Base-by-base conservation (phyloP, 176 grass and related monocot genomes). In the Olyra latifolia region DNA sequence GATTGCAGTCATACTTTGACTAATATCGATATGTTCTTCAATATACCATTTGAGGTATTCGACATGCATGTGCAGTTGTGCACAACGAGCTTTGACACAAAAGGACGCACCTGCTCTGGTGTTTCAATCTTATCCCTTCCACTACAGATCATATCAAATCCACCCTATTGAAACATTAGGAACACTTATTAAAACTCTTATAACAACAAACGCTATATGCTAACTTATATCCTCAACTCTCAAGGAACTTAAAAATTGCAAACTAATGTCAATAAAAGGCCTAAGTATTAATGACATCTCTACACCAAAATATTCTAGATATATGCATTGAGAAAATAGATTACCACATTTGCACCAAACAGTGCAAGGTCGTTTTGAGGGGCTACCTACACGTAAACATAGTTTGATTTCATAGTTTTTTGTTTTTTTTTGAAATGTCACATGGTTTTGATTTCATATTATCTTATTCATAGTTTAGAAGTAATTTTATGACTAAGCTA, bases 101-200 rank as follows among this genome's bases (percentile, higher is more conserved):
- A 62, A 69, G 74, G 14, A 66, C 45, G 27, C 54, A 91, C 96
- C 92, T 95, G 96, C 54, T 99, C 87, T 86, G 96, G 92, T 20
- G 92, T 99, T 89, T 99, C 96, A 76, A 99, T 99, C 72, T 99
- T 99, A 79, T 99, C 96, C 81, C 96, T 95, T 88, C 96, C 92
- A 81, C 96, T 99, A 82, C 96, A 99, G 83, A 99, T 99, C 92
- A 99, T 99, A 75, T 99, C 96, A 62, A 99, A 99, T 72, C 96
- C 96, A 43, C 96, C 96, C 96, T 98, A 73, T 80, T 32, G 84
- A 66, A 41, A 43, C 23, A 57, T 14, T 74, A 35, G 8, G 13
- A 54, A 54, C 1, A 63, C 15, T 23, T 57, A 48, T 41, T 57
- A 32, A 46, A 50, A 52, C 41, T 27, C 23, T 28, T 59, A 5